Evolutionary conservation across 345 rosid genomes (phyloP), one percentile per base, ranked within the genome.

Genomic region (Kandelia obovata): DNA sequence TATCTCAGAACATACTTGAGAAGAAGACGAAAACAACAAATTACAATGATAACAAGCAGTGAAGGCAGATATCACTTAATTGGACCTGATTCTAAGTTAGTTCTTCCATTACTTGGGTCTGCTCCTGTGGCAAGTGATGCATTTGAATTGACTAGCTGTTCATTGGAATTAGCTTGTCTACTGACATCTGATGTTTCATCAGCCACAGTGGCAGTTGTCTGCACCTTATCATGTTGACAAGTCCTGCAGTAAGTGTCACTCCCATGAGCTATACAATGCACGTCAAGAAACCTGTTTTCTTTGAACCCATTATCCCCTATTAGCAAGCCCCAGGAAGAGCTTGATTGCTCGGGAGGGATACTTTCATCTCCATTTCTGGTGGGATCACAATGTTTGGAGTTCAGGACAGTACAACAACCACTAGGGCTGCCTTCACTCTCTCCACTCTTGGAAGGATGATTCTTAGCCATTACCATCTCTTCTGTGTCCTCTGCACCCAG

Each of bases 401-500:
- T 84, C 59, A 73, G 72, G 69, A 77, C 76, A 62, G 65, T 70
- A 61, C 58, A 80, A 61, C 70, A 83, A 70, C 75, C 82, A 59
- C 64, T 61, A 58, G 88, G 89, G 74, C 83, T 86, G 49, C 83
- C 88, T 69, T 88, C 97, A 62, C 87, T 79, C 37, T 83, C 88
- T 71, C 78, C 89, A 71, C 83, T 62, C 79, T 82, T 87, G 21
- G 69, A 73, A 68, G 74, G 61, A 69, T 80, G 88, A 73, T 72
- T 86, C 61, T 81, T 86, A 60, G 90, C 80, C 81, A 84, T 89
- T 47, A 84, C 84, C 68, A 76, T 89, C 80, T 87, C 96, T 82
- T 90, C 91, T 59, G 77, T 86, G 80, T 92, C 94, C 84, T 88
- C 94, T 26, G 91, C 83, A 74, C 96, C 94, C 69, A 85, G 90